Evolutionary conservation across 257 asterid species (phyloP).

Genomic region (Nemophila menziesii): DNA sequence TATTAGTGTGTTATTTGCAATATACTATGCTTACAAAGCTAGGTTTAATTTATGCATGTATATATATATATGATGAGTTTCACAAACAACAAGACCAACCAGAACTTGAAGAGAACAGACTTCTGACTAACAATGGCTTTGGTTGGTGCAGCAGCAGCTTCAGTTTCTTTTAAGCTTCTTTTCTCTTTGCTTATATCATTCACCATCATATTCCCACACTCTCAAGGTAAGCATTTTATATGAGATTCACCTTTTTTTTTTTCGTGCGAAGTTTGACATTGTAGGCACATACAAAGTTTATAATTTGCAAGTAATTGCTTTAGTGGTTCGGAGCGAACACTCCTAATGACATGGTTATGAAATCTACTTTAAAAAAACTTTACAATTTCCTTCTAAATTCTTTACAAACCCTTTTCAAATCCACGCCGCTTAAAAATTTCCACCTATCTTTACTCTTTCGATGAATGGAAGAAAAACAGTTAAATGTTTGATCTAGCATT

Average conservation of each 20-base stretch:
- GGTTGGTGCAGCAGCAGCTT: slow-evolving; percentile 54
- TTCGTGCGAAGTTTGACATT: background rate
- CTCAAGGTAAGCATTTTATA: slow-evolving; percentile 29
- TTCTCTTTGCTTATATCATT: slow-evolving; percentile 33
- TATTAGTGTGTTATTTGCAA: too few species aligned
- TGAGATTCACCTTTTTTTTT: slow-evolving; percentile 2
- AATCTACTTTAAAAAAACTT: too few species aligned
- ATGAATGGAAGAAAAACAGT: too few species aligned
- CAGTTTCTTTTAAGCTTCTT: slow-evolving; percentile 15
- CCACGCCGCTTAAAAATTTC: too few species aligned
- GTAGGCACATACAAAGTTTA: too few species aligned
- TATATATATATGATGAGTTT: slow-evolving; percentile 1
- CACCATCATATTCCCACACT: slow-evolving; percentile 30
- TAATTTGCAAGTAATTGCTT: too few species aligned
- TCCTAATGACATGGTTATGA: too few species aligned
- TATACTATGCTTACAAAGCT: background rate
- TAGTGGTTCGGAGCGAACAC: too few species aligned
- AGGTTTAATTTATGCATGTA: background rate
- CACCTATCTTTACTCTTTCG: too few species aligned
- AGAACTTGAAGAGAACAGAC: background rate
- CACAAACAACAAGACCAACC: slow-evolving; percentile 44
- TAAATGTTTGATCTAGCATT: too few species aligned
- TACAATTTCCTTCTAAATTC: too few species aligned
- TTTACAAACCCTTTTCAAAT: too few species aligned
- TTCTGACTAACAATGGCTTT: slow-evolving; percentile 36